Evolutionary conservation across 2,329 filamentous ascomycete species (phyloP).

Genomic region (Curvularia eragrostidis): DNA sequence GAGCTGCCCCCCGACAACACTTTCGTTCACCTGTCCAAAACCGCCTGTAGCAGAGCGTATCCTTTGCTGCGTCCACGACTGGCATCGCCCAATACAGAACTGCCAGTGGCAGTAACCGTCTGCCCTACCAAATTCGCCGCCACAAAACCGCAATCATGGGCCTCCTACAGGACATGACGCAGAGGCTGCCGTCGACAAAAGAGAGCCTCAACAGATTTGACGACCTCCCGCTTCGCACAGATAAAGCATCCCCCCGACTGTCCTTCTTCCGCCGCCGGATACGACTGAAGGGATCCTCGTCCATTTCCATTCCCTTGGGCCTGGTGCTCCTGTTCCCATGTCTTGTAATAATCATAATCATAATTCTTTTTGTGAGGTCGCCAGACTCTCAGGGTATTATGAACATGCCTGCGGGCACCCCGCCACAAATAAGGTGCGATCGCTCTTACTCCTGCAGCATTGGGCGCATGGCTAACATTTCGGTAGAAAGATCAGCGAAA

Average conservation of each 20-base stretch:
- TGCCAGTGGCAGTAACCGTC: conserved; percentile 24
- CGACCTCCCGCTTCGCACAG: conserved; percentile 51
- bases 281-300: conserved; percentile 88
- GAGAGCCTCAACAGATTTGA: conserved; percentile 53
- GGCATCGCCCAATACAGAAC: conserved; percentile 19
- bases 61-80: conserved; percentile 20
- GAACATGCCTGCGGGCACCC: conserved; percentile 85
- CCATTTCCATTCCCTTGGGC: conserved; percentile 88
- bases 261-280: conserved; percentile 87
- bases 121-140: conserved; percentile 13
- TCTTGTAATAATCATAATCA: conserved; percentile 87
- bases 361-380: conserved; percentile 87
- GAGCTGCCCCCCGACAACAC: conserved; percentile 12
- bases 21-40: conserved; percentile 7
- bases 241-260: conserved; percentile 61
- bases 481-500: conserved; percentile 94
- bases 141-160: conserved; percentile 21
- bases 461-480: conserved; percentile 24
- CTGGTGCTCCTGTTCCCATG: conserved; percentile 91
- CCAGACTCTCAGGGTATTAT: conserved; percentile 82
- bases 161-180: conserved; percentile 47
- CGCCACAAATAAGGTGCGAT: conserved; percentile 84
- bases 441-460: background rate
- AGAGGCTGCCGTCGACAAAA: conserved; percentile 55
- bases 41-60: background rate